These are phyloP conservation scores for Ustilago trichophora DNA, from an alignment of 1,284 basidiomycete species.

Conservation along the genomic window DNA sequence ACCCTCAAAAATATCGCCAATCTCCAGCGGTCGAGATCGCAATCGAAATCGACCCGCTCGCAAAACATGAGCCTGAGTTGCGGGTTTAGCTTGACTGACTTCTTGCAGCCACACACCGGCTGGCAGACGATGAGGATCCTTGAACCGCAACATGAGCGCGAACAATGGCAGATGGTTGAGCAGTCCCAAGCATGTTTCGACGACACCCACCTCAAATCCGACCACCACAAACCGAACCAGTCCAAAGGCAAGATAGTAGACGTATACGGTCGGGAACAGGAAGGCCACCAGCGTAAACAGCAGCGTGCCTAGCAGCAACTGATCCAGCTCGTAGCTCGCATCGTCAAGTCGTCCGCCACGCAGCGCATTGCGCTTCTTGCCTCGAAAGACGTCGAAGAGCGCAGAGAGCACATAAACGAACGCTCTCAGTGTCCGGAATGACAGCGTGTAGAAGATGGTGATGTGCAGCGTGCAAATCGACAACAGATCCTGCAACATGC, in stretches of 20 bases:
- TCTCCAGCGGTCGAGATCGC: slow-evolving; percentile 25
- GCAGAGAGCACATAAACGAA: slow-evolving; percentile 75
- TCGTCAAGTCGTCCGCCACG: slow-evolving; percentile 83
- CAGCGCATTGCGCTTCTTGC: slow-evolving; percentile 71
- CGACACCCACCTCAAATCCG: slow-evolving; percentile 19
- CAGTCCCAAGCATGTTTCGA: slow-evolving; percentile 68
- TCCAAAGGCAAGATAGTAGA: slow-evolving; percentile 85
- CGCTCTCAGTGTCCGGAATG: slow-evolving; percentile 74
- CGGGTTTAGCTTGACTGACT: too few species aligned
- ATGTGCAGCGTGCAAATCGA: slow-evolving; percentile 78
- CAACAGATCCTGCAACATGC: slow-evolving; percentile 76
- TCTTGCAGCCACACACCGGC: slow-evolving; percentile 30
- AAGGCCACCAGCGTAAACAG: slow-evolving; percentile 91
- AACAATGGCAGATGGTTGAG: slow-evolving; percentile 93
- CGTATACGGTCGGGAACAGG: slow-evolving; percentile 86
- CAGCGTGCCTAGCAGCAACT: slow-evolving; percentile 91
- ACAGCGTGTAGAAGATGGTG: slow-evolving; percentile 76
- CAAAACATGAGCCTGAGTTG: too few species aligned
- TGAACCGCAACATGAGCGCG: slow-evolving; percentile 82
- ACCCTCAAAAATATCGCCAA: slow-evolving; percentile 47
- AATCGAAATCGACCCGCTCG: slow-evolving; percentile 10
- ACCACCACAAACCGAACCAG: slow-evolving; percentile 70
- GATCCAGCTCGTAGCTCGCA: slow-evolving; percentile 91
- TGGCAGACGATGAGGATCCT: slow-evolving; percentile 84
- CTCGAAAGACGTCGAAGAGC: slow-evolving; percentile 93